Base-by-base conservation (phyloP, 2,329 filamentous ascomycete species). In the Aureobasidium sp. region DNA sequence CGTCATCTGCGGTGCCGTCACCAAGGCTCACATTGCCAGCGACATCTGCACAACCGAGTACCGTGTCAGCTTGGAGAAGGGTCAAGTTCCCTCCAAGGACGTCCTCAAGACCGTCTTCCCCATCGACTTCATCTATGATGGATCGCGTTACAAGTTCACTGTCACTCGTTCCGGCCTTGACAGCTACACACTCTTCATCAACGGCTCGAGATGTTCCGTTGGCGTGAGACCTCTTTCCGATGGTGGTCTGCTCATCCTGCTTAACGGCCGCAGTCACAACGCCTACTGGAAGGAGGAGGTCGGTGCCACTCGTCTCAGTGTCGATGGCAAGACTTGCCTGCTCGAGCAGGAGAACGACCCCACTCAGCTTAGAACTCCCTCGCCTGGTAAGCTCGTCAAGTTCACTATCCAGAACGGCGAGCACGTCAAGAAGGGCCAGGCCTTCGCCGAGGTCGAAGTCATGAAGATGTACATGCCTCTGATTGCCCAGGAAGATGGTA, bases 401-500 rank as follows among this genome's bases (percentile, higher is more conserved):
- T 99, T 94, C 77, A 89, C 91, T 1, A 90, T 99, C 2, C 94
- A 97, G 76, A 97, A 96, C 71, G 94, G 94, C 64, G 84, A 91
- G 68, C 94, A 99, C 74, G 86, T 99, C 76, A 88, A 86, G 76
- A 91, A 95, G 69, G 93, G 93, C 62, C 90, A 97, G 76, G 82
- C 93, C 37, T 99, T 91, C 72, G 94, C 94, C 62, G 94, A 99
- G 76, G 93, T 99, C 44, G 94, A 99, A 78, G 94, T 99, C 77
- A 99, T 99, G 94, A 99, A 99, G 84, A 99, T 99, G 94, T 97
- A 97, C 84, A 99, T 99, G 94, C 94, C 94, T 71, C 83, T 99
- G 61, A 84, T 99, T 65, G 90, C 94, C 2, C 88, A 92, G 73
- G 94, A 99, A 76, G 94, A 96, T 70, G 94, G 94, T 80, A 84